Conservation (phyloP, 306 rosid species). For the Biancaea sappan region DNA sequence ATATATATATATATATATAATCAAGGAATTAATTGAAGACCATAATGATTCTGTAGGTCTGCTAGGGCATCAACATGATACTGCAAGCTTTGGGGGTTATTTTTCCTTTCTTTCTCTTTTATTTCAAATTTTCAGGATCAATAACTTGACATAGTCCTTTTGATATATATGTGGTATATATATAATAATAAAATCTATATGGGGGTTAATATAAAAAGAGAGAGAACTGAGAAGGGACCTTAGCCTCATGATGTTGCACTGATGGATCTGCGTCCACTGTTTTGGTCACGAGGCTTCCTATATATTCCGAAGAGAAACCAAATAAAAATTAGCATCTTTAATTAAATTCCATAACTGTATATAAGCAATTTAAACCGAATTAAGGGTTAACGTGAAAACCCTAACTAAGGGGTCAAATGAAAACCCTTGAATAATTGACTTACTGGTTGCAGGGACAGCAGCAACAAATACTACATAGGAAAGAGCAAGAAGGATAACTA, state of each 20-base stretch:
- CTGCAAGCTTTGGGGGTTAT: neutral
- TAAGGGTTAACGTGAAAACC: constrained; percentile 32
- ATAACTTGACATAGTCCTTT: neutral
- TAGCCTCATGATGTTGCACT: constrained; percentile 26
- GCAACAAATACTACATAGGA: constrained; percentile 29
- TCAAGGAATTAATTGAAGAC: neutral
- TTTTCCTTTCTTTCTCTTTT: neutral
- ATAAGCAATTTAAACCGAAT: neutral
- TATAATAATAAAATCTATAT: neutral
- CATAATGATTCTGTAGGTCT: neutral
- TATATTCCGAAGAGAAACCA: constrained; percentile 9
- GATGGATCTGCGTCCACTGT: constrained; percentile 25
- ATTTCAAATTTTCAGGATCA: neutral
- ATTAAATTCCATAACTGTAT: neutral
- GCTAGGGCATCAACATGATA: constrained; percentile 8
- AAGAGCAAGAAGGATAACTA: constrained; percentile 34
- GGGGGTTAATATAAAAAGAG: neutral
- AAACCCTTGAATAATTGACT: constrained; percentile 37
- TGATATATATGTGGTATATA: neutral
- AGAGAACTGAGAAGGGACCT: constrained; percentile 34
- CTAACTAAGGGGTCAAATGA: neutral
- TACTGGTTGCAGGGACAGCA: constrained; percentile 41
- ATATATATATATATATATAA: too few relatives aligned
- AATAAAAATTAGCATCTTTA: neutral
- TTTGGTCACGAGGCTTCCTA: constrained; percentile 31